Evolutionary conservation across 192 early-diverging fungal genomes (phyloP).

Genomic region (Podila epigama): DNA sequence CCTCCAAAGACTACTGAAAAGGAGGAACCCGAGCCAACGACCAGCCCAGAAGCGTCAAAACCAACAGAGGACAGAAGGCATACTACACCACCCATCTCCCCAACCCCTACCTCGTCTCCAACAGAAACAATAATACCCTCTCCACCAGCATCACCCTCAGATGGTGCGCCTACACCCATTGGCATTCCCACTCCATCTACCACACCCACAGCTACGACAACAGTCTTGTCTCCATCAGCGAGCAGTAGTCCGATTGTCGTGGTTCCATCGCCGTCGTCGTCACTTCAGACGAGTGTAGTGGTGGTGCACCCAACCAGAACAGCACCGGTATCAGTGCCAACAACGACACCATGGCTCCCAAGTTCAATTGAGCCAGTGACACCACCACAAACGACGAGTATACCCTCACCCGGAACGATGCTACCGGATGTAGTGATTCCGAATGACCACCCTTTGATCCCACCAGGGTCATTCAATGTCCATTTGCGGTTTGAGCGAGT

Average conservation of each 20-base stretch:
- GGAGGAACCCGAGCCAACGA: too few species aligned
- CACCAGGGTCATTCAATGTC: conserved; percentile 17
- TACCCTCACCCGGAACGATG: conserved; percentile 21
- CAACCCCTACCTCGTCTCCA: too few species aligned
- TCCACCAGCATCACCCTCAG: too few species aligned
- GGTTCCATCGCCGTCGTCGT: neutral
- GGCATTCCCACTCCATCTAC: too few species aligned
- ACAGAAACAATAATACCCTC: too few species aligned
- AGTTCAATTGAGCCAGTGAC: conserved; percentile 24
- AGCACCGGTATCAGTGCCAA: neutral
- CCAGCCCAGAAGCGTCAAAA: too few species aligned
- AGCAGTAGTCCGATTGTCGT: too few species aligned
- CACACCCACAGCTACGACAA: too few species aligned
- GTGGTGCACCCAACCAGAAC: neutral
- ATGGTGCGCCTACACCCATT: too few species aligned
- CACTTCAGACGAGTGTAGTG: neutral
- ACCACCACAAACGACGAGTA: conserved; percentile 8
- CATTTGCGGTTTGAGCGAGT: conserved; percentile 23
- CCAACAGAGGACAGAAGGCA: too few species aligned
- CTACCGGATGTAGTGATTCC: conserved; percentile 41
- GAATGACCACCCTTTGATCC: conserved; percentile 24
- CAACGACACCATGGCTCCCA: conserved; percentile 34
- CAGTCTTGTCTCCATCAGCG: too few species aligned
- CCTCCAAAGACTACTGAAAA: neutral
- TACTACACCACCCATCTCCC: too few species aligned